phyloP scores from a whole-genome alignment of 345 rosid species.

The Populus ilicifolia region DNA sequence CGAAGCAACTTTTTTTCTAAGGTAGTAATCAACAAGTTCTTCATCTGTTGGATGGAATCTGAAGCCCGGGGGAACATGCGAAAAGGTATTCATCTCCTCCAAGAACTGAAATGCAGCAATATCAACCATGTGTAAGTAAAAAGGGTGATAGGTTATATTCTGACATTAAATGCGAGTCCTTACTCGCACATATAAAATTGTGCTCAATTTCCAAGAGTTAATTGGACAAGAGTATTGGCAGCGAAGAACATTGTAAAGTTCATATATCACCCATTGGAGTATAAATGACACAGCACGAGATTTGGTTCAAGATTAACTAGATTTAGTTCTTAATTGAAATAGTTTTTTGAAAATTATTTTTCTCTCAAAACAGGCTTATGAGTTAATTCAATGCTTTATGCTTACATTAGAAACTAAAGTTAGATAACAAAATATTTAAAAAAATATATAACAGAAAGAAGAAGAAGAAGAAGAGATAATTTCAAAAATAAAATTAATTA shows the following conservation, averaged over 20 bases:
- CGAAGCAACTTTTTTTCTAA: constrained; percentile 22
- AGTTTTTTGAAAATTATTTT: too few species aligned
- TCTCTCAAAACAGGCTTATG: too few species aligned
- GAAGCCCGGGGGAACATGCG: constrained; percentile 29
- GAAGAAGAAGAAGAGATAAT: background rate
- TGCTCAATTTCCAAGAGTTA: background rate
- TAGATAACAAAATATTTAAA: too few species aligned
- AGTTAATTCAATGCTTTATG: too few species aligned
- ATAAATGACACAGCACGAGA: background rate
- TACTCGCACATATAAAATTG: background rate
- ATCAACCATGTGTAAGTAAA: background rate
- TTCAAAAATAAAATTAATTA: too few species aligned
- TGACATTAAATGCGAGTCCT: background rate
- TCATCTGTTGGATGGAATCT: constrained; percentile 30
- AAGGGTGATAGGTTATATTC: background rate
- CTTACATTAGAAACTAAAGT: too few species aligned
- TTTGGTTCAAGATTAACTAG: background rate
- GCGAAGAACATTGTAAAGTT: background rate
- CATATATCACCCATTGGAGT: background rate
- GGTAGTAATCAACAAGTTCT: constrained; percentile 29
- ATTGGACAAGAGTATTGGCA: background rate
- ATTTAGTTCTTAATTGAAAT: too few species aligned
- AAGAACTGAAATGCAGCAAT: background rate
- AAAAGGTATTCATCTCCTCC: constrained; percentile 16
- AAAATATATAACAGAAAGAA: background rate